Base-by-base conservation (phyloP, 257 asterid species). In the Nicotiana otophora region DNA sequence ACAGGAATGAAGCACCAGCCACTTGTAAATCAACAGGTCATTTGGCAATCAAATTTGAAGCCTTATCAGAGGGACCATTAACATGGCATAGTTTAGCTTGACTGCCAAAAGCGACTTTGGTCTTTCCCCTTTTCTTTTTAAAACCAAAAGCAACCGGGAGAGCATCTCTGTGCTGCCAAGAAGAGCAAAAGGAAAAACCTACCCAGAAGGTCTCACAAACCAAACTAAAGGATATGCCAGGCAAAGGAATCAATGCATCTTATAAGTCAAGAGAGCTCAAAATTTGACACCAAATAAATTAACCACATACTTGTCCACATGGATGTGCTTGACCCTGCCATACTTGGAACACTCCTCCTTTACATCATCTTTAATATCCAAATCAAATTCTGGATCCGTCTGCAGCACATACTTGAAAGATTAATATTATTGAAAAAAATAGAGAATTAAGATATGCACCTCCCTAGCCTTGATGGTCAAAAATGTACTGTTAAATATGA, bases 281-380 rank as follows among this genome's bases (percentile, higher is more conserved):
- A 82, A 46, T 16, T 72, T 10, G 2, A 74, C 79, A 14, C 11
- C 15, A 48, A 3, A 74, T 26, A 74, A 48, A 74, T 48, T 48
- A 46, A 48, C 62, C 79, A 74, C 98, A 85, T 89, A 94, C 99
- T 93, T 94, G 92, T 96, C 99, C 84, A 96, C 98, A 63, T 91
- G 81, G 31, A 92, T 93, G 84, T 94, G 98, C 88, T 94, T 94
- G 90, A 96, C 98, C 48, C 77, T 81, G 20, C 98, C 99, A 87
- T 94, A 96, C 83, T 94, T 96, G 48, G 98, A 94, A 81, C 99
- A 96, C 85, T 96, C 99, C 81, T 94, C 99, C 77, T 89, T 86
- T 10, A 94, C 99, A 84, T 96, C 99, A 61, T 96, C 99, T 83
- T 81, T 89, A 46, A 96, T 96, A 86, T 96, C 99, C 91, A 93